Conservation (phyloP, 257 asterid species). For the Solanum piurae region DNA sequence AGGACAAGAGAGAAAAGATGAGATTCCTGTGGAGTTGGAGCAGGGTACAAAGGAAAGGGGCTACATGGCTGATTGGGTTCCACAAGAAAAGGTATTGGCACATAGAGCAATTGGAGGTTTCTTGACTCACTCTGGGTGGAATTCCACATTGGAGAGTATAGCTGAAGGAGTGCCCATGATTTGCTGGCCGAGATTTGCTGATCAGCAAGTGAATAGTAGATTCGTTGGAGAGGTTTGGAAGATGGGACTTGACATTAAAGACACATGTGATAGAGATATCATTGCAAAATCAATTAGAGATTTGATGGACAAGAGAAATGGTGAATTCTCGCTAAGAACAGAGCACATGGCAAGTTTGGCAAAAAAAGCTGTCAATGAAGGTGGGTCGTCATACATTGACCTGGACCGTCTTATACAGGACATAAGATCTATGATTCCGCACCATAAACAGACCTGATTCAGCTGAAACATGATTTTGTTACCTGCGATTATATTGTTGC, state of each 20-base stretch:
- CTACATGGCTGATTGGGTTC: neutral
- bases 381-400: constrained; percentile 10
- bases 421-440: neutral
- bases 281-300: constrained; percentile 10
- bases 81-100: constrained; percentile 4
- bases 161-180: neutral
- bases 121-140: constrained; percentile 1
- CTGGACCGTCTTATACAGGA: constrained; percentile 15
- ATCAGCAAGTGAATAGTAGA: constrained; percentile 18
- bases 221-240: constrained; percentile 22
- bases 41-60: neutral
- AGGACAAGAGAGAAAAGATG: neutral
- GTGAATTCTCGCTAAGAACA: constrained; percentile 8
- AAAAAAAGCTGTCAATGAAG: neutral
- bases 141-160: neutral
- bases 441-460: neutral
- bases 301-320: constrained; percentile 11
- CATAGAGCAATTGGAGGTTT: constrained; percentile 2
- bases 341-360: constrained; percentile 9
- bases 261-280: constrained; percentile 7
- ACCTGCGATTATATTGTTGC: neutral
- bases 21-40: neutral
- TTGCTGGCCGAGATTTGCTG: constrained; percentile 17
- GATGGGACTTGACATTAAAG: constrained; percentile 22
- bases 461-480: neutral